These are phyloP conservation scores for Pestalotiopsis sp. DNA, from an alignment of 2,329 filamentous ascomycete species.

Conservation along the genomic window DNA sequence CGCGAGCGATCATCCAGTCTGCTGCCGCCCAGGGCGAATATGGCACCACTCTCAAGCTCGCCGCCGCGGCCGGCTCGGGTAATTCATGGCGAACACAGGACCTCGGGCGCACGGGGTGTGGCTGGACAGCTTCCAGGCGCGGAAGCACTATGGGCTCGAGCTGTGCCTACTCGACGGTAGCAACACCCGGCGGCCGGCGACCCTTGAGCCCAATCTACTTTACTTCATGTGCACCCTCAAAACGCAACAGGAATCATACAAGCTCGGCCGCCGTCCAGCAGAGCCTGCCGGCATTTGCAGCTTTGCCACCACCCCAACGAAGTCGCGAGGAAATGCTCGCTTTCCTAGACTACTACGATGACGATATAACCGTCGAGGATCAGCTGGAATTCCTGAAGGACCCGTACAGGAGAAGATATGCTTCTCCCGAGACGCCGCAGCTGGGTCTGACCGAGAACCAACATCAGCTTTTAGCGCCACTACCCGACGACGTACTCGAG, in stretches of 20 bases:
- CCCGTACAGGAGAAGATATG: conserved; percentile 58
- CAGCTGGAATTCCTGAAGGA: conserved; percentile 55
- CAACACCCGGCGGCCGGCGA: conserved; percentile 20
- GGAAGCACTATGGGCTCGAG: background rate
- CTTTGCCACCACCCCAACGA: conserved; percentile 3
- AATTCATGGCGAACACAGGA: background rate
- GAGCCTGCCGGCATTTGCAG: background rate
- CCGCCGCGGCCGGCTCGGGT: background rate
- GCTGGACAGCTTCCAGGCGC: conserved; percentile 12
- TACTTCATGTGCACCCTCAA: conserved; percentile 19
- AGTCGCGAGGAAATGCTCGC: conserved; percentile 51
- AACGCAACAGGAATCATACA: conserved; percentile 27
- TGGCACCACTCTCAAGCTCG: background rate
- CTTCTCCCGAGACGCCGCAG: conserved; percentile 50
- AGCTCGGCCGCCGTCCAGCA: conserved; percentile 12
- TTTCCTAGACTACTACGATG: conserved; percentile 52
- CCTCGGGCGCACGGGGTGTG: background rate
- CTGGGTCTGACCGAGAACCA: conserved; percentile 52
- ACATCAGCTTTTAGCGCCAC: conserved; percentile 52
- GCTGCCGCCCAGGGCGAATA: background rate
- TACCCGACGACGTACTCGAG: conserved; percentile 40
- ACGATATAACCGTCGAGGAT: conserved; percentile 52
- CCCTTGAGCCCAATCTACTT: conserved; percentile 23
- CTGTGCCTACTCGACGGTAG: conserved; percentile 23
- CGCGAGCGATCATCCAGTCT: conserved; percentile 13